Conservation (phyloP, 2,329 filamentous ascomycete species). For the Didymella lethalis region DNA sequence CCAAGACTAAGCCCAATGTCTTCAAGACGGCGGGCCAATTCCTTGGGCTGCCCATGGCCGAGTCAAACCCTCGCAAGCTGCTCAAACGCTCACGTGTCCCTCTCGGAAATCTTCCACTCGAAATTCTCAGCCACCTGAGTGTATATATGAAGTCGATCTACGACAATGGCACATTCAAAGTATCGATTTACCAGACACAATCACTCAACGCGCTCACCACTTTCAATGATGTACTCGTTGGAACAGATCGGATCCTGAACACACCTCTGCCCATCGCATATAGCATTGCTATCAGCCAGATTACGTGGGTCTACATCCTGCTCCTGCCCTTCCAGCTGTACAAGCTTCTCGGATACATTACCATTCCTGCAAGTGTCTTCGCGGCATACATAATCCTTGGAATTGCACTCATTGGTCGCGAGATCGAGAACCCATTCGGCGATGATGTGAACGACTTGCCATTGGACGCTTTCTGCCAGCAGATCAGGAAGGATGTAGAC, state of each 20-base stretch:
- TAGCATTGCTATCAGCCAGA: constrained; percentile 82
- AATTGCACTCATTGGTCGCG: constrained; percentile 76
- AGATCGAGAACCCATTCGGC: constrained; percentile 87
- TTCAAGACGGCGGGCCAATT: constrained; percentile 73
- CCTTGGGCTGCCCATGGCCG: constrained; percentile 76
- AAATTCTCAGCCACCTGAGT: constrained; percentile 76
- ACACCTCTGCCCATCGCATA: constrained; percentile 86
- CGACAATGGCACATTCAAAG: constrained; percentile 61
- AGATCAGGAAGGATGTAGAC: constrained; percentile 76
- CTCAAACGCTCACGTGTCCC: constrained; percentile 75
- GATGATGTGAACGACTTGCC: constrained; percentile 77
- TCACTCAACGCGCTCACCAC: constrained; percentile 66
- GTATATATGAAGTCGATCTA: constrained; percentile 70
- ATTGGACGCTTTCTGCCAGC: constrained; percentile 75
- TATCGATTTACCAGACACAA: constrained; percentile 67
- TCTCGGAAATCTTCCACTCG: constrained; percentile 80
- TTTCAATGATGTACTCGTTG: constrained; percentile 75
- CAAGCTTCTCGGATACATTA: constrained; percentile 69
- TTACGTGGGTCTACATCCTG: constrained; percentile 83
- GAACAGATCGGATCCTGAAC: constrained; percentile 78
- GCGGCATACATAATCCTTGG: constrained; percentile 85
- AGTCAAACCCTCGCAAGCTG: constrained; percentile 77
- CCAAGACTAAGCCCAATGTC: constrained; percentile 39
- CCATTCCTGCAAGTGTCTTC: constrained; percentile 75
- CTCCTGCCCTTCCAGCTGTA: constrained; percentile 82